These are phyloP conservation scores for Musa itinerans DNA, from an alignment of 176 grass and related monocot genomes.

Conservation along the genomic window DNA sequence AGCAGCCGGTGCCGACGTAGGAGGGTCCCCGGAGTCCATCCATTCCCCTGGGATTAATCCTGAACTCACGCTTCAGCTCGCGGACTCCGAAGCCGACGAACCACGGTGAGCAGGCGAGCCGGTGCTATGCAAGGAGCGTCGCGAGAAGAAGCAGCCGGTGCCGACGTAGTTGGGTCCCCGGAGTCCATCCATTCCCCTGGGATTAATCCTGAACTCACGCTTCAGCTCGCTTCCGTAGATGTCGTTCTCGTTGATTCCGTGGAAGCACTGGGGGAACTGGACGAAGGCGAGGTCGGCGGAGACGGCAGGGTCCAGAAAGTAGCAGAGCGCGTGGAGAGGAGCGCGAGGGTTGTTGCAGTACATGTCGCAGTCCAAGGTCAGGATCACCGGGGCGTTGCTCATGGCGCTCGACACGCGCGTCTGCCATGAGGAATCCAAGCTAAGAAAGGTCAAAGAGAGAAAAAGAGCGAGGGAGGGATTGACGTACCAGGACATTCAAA, in stretches of 20 bases:
- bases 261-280: constrained; percentile 39
- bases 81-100: not conserved
- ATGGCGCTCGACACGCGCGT: constrained; percentile 28
- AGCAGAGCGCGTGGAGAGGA: constrained; percentile 28
- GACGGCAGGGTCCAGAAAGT: constrained; percentile 27
- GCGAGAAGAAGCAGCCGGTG: constrained; percentile 31
- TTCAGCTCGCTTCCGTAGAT: constrained; percentile 21
- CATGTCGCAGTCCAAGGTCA: constrained; percentile 42
- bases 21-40: constrained; percentile 30
- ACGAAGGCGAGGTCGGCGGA: constrained; percentile 25
- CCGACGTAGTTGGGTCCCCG: constrained; percentile 28
- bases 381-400: constrained; percentile 31
- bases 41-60: constrained; percentile 11
- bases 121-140: constrained; percentile 8
- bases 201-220: constrained; percentile 4
- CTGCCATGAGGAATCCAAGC: not conserved
- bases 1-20: constrained; percentile 23
- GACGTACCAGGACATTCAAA: constrained; percentile 32
- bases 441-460: no score
- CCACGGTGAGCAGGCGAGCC: not conserved
- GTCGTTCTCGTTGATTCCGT: constrained; percentile 28
- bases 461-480: not conserved
- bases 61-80: constrained; percentile 9
- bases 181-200: constrained; percentile 29
- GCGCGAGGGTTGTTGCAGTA: constrained; percentile 28